phyloP scores from a whole-genome alignment of 495 filamentous ascomycete species.

The Talaromyces proteolyticus region DNA sequence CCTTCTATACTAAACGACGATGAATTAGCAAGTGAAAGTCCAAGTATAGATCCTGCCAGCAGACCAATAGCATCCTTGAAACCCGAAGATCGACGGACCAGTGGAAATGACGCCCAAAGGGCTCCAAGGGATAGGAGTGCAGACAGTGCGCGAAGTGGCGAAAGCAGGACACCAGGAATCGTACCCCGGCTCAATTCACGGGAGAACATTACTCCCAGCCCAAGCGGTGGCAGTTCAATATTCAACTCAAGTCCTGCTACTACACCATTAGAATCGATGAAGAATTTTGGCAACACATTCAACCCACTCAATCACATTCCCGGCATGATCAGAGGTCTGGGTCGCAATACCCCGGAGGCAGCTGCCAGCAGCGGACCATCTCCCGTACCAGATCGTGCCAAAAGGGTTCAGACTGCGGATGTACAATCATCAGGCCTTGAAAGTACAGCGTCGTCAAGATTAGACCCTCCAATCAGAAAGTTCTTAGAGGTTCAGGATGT shows the following conservation, averaged over 20 bases:
- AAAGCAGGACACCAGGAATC: conserved; percentile 48
- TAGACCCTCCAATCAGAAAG: conserved; percentile 66
- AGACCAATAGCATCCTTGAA: conserved; percentile 24
- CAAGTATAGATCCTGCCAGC: conserved; percentile 34
- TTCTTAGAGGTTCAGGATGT: conserved; percentile 78
- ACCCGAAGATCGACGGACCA: conserved; percentile 54
- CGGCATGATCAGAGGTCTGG: conserved; percentile 73
- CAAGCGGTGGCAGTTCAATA: background rate
- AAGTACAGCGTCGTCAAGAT: conserved; percentile 29
- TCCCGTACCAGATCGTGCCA: conserved; percentile 16
- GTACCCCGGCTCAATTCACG: conserved; percentile 6
- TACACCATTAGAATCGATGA: conserved; percentile 71
- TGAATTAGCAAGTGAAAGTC: conserved; percentile 38
- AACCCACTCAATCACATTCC: conserved; percentile 79
- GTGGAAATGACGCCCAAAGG: conserved; percentile 56
- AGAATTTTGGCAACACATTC: conserved; percentile 73
- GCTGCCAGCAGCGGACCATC: conserved; percentile 22
- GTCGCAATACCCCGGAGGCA: conserved; percentile 45
- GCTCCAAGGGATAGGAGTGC: conserved; percentile 65
- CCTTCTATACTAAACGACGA: conserved; percentile 53
- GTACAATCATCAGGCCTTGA: background rate
- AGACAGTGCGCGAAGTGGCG: conserved; percentile 65
- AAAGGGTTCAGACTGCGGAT: background rate
- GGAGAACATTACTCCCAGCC: conserved; percentile 7
- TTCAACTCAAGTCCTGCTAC: conserved; percentile 12